Conservation (phyloP, 1,284 basidiomycete genomes). For the Trichosporon ovoides region DNA sequence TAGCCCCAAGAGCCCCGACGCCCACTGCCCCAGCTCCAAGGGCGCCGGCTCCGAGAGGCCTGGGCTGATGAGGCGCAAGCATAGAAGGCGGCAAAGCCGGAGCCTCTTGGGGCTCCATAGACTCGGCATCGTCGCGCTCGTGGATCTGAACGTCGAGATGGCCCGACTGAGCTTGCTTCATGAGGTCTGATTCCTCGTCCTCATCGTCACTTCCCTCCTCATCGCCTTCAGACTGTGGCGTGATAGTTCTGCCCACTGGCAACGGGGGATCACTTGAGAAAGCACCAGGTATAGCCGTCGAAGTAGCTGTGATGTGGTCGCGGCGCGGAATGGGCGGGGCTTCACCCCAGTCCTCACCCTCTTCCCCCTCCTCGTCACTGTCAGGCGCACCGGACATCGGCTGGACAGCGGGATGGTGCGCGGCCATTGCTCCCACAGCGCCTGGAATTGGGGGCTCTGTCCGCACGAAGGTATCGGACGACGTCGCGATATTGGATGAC, state of each 20-base stretch:
- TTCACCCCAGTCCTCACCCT: conserved; percentile 26
- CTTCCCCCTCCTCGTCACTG: conserved; percentile 28
- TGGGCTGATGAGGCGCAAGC: conserved; percentile 17
- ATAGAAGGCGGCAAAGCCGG: conserved; percentile 13
- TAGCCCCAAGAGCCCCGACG: background rate
- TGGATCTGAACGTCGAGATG: conserved; percentile 11
- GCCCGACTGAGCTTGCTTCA: conserved; percentile 25
- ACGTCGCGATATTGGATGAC: background rate
- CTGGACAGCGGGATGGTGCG: background rate
- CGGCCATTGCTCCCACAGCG: background rate
- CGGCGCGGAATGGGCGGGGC: conserved; percentile 5
- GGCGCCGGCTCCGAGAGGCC: background rate
- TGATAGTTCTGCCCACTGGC: background rate
- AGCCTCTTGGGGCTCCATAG: conserved; percentile 13
- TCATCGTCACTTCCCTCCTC: conserved; percentile 19
- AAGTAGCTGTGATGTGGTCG: background rate
- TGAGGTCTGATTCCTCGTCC: conserved; percentile 30
- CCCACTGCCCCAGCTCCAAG: background rate
- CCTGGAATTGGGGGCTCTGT: background rate
- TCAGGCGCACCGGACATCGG: conserved; percentile 20
- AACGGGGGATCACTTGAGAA: background rate
- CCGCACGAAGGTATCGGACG: background rate
- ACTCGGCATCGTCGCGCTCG: conserved; percentile 18
- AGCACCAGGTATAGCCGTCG: background rate
- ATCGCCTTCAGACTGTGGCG: conserved; percentile 18